These are phyloP conservation scores for Penstemon davidsonii DNA, from an alignment of 257 asterid genomes.

Conservation along the genomic window DNA sequence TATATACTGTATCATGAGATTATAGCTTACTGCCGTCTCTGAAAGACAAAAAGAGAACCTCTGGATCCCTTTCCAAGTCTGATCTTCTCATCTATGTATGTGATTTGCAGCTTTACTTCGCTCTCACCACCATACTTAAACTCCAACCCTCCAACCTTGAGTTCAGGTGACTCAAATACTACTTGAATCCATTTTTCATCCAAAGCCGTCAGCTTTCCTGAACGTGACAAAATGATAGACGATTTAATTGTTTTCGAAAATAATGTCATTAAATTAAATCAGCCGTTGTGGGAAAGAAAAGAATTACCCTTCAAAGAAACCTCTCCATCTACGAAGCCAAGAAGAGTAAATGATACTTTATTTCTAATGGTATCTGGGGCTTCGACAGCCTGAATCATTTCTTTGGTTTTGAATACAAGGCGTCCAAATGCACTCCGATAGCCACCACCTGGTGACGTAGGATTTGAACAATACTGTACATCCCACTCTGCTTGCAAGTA, in stretches of 20 bases:
- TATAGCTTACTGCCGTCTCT: constrained; percentile 32
- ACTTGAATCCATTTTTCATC: constrained; percentile 91
- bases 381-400: constrained; percentile 89
- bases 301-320: constrained; percentile 73
- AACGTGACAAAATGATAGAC: neutral
- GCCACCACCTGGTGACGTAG: constrained; percentile 93
- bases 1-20: no score
- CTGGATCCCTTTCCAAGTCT: constrained; percentile 89
- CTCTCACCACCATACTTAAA: constrained; percentile 83
- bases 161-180: constrained; percentile 75
- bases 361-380: constrained; percentile 74
- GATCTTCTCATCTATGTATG: constrained; percentile 77
- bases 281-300: neutral
- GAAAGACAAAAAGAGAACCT: constrained; percentile 79
- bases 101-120: constrained; percentile 84
- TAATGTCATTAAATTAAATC: neutral
- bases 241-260: neutral
- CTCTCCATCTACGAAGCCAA: constrained; percentile 80
- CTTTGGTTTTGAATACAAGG: constrained; percentile 73
- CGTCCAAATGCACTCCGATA: constrained; percentile 78
- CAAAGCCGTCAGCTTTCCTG: constrained; percentile 72
- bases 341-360: constrained; percentile 60
- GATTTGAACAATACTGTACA: constrained; percentile 80
- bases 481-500: constrained; percentile 70
- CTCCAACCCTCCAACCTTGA: constrained; percentile 68